Evolutionary conservation across 768 basidiomycete genomes (phyloP), one percentile per base, ranked within the genome.

Genomic region (Leccinum ochraceum): DNA sequence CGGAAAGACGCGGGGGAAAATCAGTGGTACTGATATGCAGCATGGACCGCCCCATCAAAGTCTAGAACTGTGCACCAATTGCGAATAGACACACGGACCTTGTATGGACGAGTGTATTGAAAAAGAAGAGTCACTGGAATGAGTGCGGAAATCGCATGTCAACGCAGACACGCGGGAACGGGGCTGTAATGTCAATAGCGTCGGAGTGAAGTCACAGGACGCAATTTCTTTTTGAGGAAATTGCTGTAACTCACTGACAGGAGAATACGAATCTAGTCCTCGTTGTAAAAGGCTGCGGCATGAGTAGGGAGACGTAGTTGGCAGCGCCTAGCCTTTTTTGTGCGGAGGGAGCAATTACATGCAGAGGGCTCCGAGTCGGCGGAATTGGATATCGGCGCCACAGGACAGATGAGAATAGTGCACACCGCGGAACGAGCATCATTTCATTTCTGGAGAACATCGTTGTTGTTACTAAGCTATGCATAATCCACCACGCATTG

Each of bases 211-310:
- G 20, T 58, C 58, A 56, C 56, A 42, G 59, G 52, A 62, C 30
- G 11, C 1, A 7, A 16, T 55, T 66, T 60, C 66, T 65, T 60
- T 57, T 66, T 61, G 57, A 62, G 64, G 22, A 52, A 26, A 50
- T 69, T 62, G 67, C 65, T 62, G 67, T 71, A 63, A 58, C 17
- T 24, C 44, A 37, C 34, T 53, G 67, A 60, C 64, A 71, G 61
- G 68, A 61, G 61, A 51, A 26, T 54, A 61, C 58, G 63, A 68
- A 60, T 61, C 57, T 61, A 39, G 58, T 26, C 53, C 24, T 9
- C 32, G 30, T 37, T 22, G 22, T 37, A 49, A 59, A 60, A 56
- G 49, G 34, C 57, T 46, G 56, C 54, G 51, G 37, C 22, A 44
- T n/a, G 49, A 30, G 46, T n/a, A 37, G 7, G 34, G 10, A 37